Percentiles rank a stretch among this genome's conserved stretches.
These are phyloP conservation scores for Penicillium griseofulvum DNA, from an alignment of 2,329 filamentous ascomycete species.

Conservation along the genomic window DNA sequence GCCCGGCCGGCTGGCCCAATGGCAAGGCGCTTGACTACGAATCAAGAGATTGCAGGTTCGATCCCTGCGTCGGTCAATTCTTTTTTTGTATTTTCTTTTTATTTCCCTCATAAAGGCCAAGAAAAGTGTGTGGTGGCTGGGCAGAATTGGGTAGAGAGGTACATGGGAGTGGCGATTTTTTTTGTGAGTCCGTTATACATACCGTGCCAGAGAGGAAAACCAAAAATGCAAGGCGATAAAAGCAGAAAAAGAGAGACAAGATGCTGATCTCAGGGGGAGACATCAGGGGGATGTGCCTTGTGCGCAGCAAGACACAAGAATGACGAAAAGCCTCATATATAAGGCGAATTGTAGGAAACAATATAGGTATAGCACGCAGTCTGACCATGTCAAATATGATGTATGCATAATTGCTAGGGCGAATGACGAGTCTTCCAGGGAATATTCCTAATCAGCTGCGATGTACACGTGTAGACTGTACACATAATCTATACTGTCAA, in stretches of 20 bases:
- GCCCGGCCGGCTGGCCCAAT: slow-evolving; percentile 44
- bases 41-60: slow-evolving; percentile 54
- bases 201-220: not conserved
- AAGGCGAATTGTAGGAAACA: not conserved
- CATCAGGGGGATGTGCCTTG: too few species aligned
- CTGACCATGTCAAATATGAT: not conserved
- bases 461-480: not conserved
- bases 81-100: slow-evolving; percentile 12
- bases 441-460: not conserved
- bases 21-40: slow-evolving; percentile 54
- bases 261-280: not conserved
- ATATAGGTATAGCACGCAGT: not conserved
- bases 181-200: not conserved
- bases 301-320: not conserved
- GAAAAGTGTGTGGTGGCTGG: not conserved
- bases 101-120: not conserved
- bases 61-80: slow-evolving; percentile 40
- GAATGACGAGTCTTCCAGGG: not conserved
- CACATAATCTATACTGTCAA: not conserved
- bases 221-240: not conserved
- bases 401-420: not conserved
- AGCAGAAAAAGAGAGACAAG: not conserved
- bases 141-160: too few species aligned
- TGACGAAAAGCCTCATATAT: not conserved
- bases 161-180: too few species aligned